These are phyloP conservation scores for Trichoderma simmonsii DNA, from an alignment of 2,329 filamentous ascomycete species.

Conservation along the genomic window DNA sequence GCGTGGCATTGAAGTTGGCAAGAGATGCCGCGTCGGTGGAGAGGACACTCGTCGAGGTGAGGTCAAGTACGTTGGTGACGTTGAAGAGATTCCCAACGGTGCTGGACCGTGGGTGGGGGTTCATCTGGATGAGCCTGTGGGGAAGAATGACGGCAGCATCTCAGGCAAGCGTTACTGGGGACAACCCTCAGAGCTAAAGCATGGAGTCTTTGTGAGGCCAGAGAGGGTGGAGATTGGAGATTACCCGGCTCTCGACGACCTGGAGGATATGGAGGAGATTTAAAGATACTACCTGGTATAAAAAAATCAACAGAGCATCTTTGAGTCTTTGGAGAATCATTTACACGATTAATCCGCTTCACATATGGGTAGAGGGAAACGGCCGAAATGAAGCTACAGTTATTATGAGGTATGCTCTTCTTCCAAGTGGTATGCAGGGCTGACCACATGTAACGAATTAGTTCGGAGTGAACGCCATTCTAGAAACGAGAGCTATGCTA, in stretches of 20 bases:
- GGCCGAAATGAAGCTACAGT: not conserved
- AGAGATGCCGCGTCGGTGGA: constrained; percentile 62
- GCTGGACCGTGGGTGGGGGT: constrained; percentile 70
- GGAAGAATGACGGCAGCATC: constrained; percentile 78
- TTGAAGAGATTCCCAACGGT: constrained; percentile 68
- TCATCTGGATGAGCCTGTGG: constrained; percentile 73
- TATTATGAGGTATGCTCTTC: not conserved
- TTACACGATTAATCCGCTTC: not conserved
- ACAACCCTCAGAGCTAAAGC: constrained; percentile 59
- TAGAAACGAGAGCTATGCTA: constrained; percentile 5
- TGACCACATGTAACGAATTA: not conserved
- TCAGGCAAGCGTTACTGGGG: constrained; percentile 68
- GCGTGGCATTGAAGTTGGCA: constrained; percentile 63
- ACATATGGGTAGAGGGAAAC: not conserved
- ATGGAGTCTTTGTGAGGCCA: constrained; percentile 74
- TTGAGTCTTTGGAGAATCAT: not conserved
- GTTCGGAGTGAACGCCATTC: constrained; percentile 10
- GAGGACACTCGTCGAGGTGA: constrained; percentile 68
- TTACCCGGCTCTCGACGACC: constrained; percentile 66
- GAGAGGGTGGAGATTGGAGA: constrained; percentile 76
- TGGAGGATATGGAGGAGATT: constrained; percentile 76
- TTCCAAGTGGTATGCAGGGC: constrained; percentile 6
- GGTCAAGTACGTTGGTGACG: constrained; percentile 68
- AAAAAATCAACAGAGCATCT: not conserved
- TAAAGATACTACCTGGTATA: constrained; percentile 29